These are phyloP conservation scores for Trypanosoma theileri DNA, from an alignment of 208 protist species.

Conservation along the genomic window DNA sequence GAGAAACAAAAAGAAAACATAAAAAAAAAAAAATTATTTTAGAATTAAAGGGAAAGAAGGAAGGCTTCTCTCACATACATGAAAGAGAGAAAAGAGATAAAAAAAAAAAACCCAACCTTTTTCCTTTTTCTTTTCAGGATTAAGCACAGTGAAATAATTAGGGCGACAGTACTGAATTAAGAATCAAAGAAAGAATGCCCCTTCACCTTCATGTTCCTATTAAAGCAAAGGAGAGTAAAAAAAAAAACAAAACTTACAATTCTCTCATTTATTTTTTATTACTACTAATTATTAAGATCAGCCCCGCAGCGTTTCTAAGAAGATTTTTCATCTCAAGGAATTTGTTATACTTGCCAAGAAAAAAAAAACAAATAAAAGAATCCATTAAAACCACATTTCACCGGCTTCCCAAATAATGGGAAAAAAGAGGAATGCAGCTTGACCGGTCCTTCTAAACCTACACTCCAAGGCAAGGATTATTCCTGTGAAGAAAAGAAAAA, in stretches of 20 bases:
- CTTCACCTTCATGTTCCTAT: too few species aligned
- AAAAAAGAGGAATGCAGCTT: too few species aligned
- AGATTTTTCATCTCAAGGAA: background rate
- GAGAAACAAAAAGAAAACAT: conserved; percentile 15
- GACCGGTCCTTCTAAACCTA: too few species aligned
- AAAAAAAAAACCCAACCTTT: too few species aligned
- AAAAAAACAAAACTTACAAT: background rate
- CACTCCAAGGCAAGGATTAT: too few species aligned
- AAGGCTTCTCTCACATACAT: background rate
- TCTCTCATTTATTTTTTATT: conserved; percentile 9
- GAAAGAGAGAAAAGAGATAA: too few species aligned
- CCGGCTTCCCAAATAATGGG: too few species aligned
- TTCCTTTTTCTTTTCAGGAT: too few species aligned
- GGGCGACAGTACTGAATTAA: background rate
- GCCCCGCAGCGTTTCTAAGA: background rate
- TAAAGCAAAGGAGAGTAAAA: conserved; percentile 9
- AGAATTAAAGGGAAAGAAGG: background rate
- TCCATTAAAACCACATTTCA: too few species aligned
- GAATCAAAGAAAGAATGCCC: background rate
- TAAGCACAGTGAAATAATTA: too few species aligned
- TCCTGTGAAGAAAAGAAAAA: too few species aligned
- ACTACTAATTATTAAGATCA: background rate
- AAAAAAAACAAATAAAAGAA: background rate
- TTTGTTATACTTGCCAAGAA: too few species aligned
- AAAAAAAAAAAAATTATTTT: background rate